Conservation (phyloP, 805 yeast genomes). For the Tetrapisispora nanseiensis region DNA sequence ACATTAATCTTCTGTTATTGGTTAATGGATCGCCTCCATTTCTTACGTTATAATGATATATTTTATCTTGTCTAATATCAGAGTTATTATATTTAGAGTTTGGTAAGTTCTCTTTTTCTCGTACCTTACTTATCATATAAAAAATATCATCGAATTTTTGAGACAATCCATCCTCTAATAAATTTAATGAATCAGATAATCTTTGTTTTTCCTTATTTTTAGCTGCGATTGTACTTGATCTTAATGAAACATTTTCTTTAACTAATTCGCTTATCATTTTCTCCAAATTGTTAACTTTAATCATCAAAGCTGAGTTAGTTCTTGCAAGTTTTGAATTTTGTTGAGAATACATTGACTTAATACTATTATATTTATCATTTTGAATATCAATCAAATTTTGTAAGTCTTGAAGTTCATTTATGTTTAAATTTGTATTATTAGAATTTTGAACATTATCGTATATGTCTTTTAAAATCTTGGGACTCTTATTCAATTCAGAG, state of each 20-base stretch:
- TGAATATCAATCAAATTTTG: conserved; percentile 24
- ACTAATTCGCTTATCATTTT: conserved; percentile 38
- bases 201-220: conserved; percentile 25
- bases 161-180: conserved; percentile 35
- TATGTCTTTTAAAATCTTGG: neutral
- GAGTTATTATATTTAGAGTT: neutral
- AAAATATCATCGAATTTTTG: conserved; percentile 38
- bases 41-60: neutral
- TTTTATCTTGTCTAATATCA: neutral
- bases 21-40: neutral
- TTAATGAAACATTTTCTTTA: conserved; percentile 39
- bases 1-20: too few relatives aligned
- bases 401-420: conserved; percentile 19
- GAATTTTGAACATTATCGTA: neutral
- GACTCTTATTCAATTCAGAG: too few relatives aligned
- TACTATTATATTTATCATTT: conserved; percentile 10
- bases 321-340: conserved; percentile 51
- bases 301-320: conserved; percentile 43
- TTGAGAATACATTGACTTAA: conserved; percentile 21
- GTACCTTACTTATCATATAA: conserved; percentile 33
- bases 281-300: conserved; percentile 46
- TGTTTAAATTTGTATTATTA: neutral
- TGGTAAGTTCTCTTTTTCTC: conserved; percentile 34
- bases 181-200: conserved; percentile 31
- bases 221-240: conserved; percentile 30